Conservation (phyloP, 2,329 filamentous ascomycete genomes). For the Knufia petricola region DNA sequence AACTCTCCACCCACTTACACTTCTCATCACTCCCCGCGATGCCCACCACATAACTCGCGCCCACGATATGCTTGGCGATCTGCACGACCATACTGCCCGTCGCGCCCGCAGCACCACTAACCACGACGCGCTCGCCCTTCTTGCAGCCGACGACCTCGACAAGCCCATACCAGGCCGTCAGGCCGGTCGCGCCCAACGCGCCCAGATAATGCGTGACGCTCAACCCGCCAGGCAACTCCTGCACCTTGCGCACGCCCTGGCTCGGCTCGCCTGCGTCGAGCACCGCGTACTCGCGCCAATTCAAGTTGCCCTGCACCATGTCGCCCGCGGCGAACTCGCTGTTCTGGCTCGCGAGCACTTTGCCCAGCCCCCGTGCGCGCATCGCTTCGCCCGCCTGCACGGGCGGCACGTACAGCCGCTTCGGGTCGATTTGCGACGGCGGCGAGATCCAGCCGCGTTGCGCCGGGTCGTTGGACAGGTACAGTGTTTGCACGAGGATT, state of each 20-base stretch:
- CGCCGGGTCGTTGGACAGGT: conserved; percentile 45
- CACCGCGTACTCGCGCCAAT: conserved; percentile 37
- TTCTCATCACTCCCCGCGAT: conserved; percentile 59
- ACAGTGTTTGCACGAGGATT: conserved; percentile 39
- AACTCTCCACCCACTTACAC: conserved; percentile 54
- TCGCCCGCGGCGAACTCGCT: conserved; percentile 28
- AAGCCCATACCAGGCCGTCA: conserved; percentile 71
- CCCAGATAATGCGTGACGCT: conserved; percentile 35
- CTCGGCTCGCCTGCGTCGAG: conserved; percentile 26
- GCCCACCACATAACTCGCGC: conserved; percentile 50
- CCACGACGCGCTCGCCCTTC: conserved; percentile 62
- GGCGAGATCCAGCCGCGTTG: conserved; percentile 42
- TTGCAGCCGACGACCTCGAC: conserved; percentile 57
- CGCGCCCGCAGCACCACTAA: conserved; percentile 67
- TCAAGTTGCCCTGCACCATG: conserved; percentile 26
- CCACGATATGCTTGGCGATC: conserved; percentile 50
- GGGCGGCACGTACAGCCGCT: conserved; percentile 39
- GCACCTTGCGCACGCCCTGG: conserved; percentile 20
- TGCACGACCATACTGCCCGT: conserved; percentile 55
- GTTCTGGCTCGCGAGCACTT: conserved; percentile 31
- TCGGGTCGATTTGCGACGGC: conserved; percentile 14
- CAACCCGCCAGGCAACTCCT: conserved; percentile 19
- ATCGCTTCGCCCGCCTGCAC: conserved; percentile 34
- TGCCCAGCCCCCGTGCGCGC: conserved; percentile 28
- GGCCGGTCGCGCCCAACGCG: conserved; percentile 31